These are phyloP conservation scores for Carnegiea gigantea DNA, from an alignment of 179 eudicot genomes.

Conservation along the genomic window DNA sequence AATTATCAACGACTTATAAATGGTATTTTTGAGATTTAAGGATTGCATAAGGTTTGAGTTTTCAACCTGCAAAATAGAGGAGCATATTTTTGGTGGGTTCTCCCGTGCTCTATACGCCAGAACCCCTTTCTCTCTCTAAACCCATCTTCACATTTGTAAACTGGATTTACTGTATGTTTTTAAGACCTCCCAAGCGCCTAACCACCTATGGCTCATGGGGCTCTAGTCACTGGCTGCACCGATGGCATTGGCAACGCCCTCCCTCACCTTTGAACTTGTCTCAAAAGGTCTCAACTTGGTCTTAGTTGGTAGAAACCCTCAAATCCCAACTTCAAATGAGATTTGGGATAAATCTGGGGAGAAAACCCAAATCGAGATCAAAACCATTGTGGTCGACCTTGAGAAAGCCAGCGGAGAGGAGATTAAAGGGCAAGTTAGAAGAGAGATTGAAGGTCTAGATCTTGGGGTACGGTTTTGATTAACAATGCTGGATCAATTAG, in stretches of 20 bases:
- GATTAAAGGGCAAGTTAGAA: no score
- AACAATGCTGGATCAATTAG: no score
- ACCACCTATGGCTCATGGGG: conserved; percentile 56
- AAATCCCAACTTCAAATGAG: conserved; percentile 29
- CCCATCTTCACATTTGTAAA: conserved; percentile 11
- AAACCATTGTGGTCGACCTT: no score
- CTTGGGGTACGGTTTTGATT: no score
- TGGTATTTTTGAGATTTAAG: no score
- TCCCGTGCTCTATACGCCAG: no score
- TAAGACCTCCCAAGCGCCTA: conserved; percentile 39
- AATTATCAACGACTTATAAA: no score
- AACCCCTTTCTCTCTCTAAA: conserved; percentile 3
- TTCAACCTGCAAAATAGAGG: no score
- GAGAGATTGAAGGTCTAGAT: no score
- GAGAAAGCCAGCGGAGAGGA: no score
- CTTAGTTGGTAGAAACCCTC: conserved; percentile 41
- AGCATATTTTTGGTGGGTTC: no score
- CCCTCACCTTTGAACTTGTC: conserved; percentile 40
- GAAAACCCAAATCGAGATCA: conserved; percentile 7
- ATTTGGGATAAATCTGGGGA: conserved; percentile 13
- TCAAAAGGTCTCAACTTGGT: conserved; percentile 43
- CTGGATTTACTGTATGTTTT: conserved; percentile 38
- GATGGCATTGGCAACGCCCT: conserved; percentile 57
- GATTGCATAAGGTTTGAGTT: no score
- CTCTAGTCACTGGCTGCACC: conserved; percentile 49